Evolutionary conservation across 495 filamentous ascomycete genomes (phyloP).

Genomic region (Cercophora sp.): DNA sequence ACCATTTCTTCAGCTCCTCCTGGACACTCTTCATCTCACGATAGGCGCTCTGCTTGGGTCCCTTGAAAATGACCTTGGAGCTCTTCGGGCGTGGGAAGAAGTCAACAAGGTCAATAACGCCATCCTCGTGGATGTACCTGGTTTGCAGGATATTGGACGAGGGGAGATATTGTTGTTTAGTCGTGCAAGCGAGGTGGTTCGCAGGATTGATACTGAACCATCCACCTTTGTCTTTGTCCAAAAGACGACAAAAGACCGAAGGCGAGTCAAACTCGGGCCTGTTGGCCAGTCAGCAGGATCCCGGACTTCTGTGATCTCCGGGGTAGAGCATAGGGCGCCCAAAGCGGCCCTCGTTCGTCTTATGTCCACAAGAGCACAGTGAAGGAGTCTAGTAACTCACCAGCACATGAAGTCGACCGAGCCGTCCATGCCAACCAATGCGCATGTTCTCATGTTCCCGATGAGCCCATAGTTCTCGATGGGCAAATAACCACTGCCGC

Average conservation of each 20-base stretch:
- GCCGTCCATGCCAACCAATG: constrained; percentile 65
- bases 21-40: constrained; percentile 48
- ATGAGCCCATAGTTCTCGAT: constrained; percentile 75
- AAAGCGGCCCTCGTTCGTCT: background rate
- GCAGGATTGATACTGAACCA: constrained; percentile 60
- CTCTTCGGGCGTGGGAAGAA: constrained; percentile 64
- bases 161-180: constrained; percentile 66
- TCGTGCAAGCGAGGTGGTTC: constrained; percentile 45
- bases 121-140: constrained; percentile 66
- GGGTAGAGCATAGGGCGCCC: too few species aligned
- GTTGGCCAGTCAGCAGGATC: too few species aligned
- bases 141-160: constrained; percentile 68
- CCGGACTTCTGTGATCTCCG: too few species aligned
- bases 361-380: background rate
- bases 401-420: constrained; percentile 75
- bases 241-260: constrained; percentile 60
- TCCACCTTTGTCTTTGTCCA: constrained; percentile 69
- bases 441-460: constrained; percentile 75
- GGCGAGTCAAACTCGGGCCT: constrained; percentile 68
- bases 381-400: constrained; percentile 32
- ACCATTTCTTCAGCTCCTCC: constrained; percentile 54
- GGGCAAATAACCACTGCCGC: constrained; percentile 49
- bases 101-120: constrained; percentile 65
- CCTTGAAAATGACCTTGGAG: constrained; percentile 37
- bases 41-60: constrained; percentile 43